Percentiles rank a stretch among this genome's conserved stretches.
Evolutionary conservation across 164 flowering plant species (phyloP).

Genomic region (Nelumbo lutea): DNA sequence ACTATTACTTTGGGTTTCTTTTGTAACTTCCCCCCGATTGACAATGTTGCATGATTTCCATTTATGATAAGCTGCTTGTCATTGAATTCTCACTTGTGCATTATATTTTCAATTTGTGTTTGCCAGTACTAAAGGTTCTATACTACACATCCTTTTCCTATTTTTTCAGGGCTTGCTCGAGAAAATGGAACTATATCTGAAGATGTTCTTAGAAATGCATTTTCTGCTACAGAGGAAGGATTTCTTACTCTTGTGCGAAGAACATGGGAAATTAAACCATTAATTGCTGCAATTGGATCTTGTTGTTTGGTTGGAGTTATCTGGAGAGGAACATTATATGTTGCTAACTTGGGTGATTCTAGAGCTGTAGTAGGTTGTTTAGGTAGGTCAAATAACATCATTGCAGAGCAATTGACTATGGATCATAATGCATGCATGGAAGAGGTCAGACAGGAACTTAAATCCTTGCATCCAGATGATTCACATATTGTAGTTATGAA

Average conservation of each 20-base stretch:
- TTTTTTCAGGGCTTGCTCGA: slow-evolving; percentile 43
- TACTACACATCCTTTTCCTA: neutral
- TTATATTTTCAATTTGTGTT: neutral
- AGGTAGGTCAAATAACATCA: slow-evolving; percentile 38
- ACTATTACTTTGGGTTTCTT: no score
- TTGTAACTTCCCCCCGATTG: no score
- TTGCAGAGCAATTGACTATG: slow-evolving; percentile 58
- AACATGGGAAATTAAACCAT: slow-evolving; percentile 37
- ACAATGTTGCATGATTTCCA: no score
- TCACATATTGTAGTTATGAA: slow-evolving; percentile 50
- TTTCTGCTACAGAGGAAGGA: slow-evolving; percentile 67
- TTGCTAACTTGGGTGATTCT: slow-evolving; percentile 80
- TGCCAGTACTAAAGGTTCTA: neutral
- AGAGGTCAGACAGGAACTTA: slow-evolving; percentile 68
- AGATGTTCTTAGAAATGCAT: slow-evolving; percentile 53
- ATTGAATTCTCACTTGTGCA: neutral
- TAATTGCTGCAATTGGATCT: slow-evolving; percentile 63
- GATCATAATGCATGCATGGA: slow-evolving; percentile 75
- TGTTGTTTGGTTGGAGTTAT: slow-evolving; percentile 80
- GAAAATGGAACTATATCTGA: slow-evolving; percentile 54
- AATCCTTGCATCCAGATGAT: slow-evolving; percentile 64
- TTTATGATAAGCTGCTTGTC: neutral
- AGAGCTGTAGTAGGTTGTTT: slow-evolving; percentile 65
- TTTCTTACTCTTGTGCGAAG: slow-evolving; percentile 56
- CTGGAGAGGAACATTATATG: slow-evolving; percentile 49